Percentiles rank a stretch among this genome's conserved stretches.
These are phyloP conservation scores for Coniochaeta prunicola DNA, from an alignment of 2,329 filamentous ascomycete species.

Conservation along the genomic window DNA sequence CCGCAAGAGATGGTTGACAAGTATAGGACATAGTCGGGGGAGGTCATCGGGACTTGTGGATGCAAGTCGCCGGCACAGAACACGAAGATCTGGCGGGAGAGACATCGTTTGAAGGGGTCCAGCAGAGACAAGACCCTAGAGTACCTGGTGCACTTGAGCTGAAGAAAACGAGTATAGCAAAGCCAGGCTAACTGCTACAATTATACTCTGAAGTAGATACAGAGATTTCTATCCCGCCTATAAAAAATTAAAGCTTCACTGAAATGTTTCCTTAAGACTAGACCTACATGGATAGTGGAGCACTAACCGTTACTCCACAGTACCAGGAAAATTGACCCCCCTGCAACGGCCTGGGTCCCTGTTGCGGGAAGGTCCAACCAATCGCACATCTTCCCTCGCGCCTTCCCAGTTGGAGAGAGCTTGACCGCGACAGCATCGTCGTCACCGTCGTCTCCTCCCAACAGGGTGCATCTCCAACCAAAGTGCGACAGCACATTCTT, in stretches of 20 bases:
- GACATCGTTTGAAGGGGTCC: slow-evolving; percentile 19
- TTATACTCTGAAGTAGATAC: background rate
- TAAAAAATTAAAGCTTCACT: background rate
- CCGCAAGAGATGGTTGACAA: slow-evolving; percentile 53
- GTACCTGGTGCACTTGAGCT: background rate
- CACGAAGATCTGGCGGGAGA: slow-evolving; percentile 50
- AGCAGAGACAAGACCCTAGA: background rate
- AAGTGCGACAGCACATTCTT: background rate
- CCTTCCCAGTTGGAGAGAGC: slow-evolving; percentile 1
- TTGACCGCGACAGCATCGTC: slow-evolving; percentile 3
- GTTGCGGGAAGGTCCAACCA: background rate
- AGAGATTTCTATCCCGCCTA: background rate
- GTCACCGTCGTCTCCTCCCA: background rate
- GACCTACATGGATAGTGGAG: slow-evolving; percentile 1
- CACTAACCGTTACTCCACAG: background rate
- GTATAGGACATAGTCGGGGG: slow-evolving; percentile 62
- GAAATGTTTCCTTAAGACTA: background rate
- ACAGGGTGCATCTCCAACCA: background rate
- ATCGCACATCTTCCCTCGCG: background rate
- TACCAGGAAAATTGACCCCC: background rate
- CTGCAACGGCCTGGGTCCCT: background rate
- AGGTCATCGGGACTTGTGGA: slow-evolving; percentile 67
- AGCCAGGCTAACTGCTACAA: background rate
- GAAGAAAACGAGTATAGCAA: background rate
- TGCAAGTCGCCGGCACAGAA: slow-evolving; percentile 62